These are phyloP conservation scores for Eucalyptus cladocalyx DNA, from an alignment of 345 rosid genomes.

Conservation along the genomic window DNA sequence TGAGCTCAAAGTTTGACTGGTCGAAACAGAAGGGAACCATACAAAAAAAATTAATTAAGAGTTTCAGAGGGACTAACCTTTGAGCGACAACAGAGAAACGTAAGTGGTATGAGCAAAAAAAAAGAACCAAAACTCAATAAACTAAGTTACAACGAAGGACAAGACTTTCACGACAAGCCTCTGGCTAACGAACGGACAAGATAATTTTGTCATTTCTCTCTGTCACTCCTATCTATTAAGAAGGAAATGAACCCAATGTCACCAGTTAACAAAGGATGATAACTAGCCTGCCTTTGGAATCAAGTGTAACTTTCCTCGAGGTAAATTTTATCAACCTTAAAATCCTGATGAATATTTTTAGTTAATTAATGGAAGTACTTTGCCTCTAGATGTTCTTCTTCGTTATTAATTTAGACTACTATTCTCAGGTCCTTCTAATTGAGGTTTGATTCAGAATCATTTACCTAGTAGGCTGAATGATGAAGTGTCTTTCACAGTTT, in stretches of 20 bases:
- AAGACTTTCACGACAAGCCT: background rate
- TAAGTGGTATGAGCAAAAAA: background rate
- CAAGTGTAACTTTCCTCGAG: background rate
- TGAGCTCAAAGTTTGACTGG: too few species aligned
- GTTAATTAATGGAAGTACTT: background rate
- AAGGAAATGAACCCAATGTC: background rate
- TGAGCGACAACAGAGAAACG: background rate
- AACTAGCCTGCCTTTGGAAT: background rate
- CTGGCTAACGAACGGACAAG: background rate
- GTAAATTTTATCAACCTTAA: background rate
- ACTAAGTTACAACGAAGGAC: background rate
- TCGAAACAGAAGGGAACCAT: background rate
- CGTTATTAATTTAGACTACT: background rate
- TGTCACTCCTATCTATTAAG: background rate
- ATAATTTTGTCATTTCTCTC: background rate
- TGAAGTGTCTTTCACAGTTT: background rate
- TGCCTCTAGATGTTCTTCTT: background rate
- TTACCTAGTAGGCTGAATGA: background rate
- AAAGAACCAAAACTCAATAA: background rate
- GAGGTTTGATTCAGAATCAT: background rate
- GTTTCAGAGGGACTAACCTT: background rate
- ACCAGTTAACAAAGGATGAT: background rate
- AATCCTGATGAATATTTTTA: background rate
- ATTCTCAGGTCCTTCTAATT: background rate
- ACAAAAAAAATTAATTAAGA: background rate